Base-by-base conservation (phyloP, 2,329 filamentous ascomycete genomes). In the Trichoderma sp. region DNA sequence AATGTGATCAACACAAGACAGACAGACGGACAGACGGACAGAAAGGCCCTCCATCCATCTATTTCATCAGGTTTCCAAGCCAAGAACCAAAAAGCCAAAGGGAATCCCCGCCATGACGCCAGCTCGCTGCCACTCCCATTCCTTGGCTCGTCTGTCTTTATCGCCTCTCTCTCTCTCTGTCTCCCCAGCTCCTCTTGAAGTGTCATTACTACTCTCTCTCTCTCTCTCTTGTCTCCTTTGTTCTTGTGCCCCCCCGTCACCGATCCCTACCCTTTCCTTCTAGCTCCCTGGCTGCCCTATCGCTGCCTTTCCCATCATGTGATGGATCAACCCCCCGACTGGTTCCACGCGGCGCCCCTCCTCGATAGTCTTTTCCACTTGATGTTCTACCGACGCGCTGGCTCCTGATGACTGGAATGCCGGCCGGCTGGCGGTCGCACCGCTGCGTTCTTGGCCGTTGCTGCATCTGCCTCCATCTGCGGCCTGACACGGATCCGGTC, bases 331-430 rank as follows among this genome's bases (percentile, higher is more conserved):
- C 52, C 34, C 51, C 61, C 45, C 39, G 63, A 52, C 60, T 65
- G 63, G 63, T 21, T 34, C 39, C 26, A 48, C n/a, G 43, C 43
- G 15, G 19, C 30, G n/a, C n/a, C 34, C 34, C 34, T 10, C 34
- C 9, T 17, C 56, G 45, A 60, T 52, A 45, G 48, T 60, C 56
- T 60, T 30, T 12, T 5, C 12, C 63, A 60, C 19, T 52, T 30
- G 55, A 34, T 61, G 63, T 51, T 65, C 61, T 65, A 65, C 63
- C 63, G 47, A 52, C 63, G 52, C 21, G 28, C 56, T 65, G 63
- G 56, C 61, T 64, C 51, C 61, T 63, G 52, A 56, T 63, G 61
- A 63, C 44, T 56, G 51, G 61, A 56, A 63, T 64, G 61, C 61
- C 51, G 51, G 30, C 61, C 34, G 34, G 34, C 61, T 63, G 59